Evolutionary conservation across 805 yeast species (phyloP).

Genomic region (Metschnikowia sp.): DNA sequence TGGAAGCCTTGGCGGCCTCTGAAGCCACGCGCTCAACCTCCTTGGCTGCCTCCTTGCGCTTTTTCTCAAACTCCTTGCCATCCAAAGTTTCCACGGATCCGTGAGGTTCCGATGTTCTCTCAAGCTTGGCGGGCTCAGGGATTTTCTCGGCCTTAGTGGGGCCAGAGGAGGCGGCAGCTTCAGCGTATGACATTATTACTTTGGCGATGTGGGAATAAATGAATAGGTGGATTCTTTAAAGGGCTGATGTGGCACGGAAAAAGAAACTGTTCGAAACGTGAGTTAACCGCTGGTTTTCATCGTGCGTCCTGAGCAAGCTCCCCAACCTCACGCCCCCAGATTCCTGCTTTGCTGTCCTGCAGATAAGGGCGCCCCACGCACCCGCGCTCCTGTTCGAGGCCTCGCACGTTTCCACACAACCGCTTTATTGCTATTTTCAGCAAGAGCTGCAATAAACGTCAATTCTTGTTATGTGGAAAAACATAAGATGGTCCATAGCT

Average conservation of each 20-base stretch:
- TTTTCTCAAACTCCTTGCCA: constrained; percentile 21
- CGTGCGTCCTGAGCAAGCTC: constrained; percentile 9
- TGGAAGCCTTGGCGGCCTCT: constrained; percentile 18
- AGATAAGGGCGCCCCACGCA: background rate
- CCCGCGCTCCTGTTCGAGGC: background rate
- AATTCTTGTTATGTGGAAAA: too few species aligned
- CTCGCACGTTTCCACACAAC: too few species aligned
- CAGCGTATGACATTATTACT: constrained; percentile 29
- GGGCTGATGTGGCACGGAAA: background rate
- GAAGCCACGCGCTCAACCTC: constrained; percentile 18
- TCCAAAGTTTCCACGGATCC: constrained; percentile 24
- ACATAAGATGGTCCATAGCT: too few species aligned
- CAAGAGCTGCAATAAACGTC: too few species aligned
- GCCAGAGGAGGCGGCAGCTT: constrained; percentile 40
- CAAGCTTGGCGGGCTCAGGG: constrained; percentile 27
- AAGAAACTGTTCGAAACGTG: background rate
- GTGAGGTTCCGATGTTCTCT: constrained; percentile 21
- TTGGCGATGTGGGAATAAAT: background rate
- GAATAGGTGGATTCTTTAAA: constrained; percentile 1
- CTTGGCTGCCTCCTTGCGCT: constrained; percentile 26
- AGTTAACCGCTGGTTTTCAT: background rate
- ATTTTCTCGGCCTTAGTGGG: constrained; percentile 29
- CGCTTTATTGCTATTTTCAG: too few species aligned
- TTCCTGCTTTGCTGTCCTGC: constrained; percentile 18
- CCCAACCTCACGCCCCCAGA: constrained; percentile 17